Conservation (phyloP, 2,329 filamentous ascomycete genomes). For the Pseudocercospora crystallina region DNA sequence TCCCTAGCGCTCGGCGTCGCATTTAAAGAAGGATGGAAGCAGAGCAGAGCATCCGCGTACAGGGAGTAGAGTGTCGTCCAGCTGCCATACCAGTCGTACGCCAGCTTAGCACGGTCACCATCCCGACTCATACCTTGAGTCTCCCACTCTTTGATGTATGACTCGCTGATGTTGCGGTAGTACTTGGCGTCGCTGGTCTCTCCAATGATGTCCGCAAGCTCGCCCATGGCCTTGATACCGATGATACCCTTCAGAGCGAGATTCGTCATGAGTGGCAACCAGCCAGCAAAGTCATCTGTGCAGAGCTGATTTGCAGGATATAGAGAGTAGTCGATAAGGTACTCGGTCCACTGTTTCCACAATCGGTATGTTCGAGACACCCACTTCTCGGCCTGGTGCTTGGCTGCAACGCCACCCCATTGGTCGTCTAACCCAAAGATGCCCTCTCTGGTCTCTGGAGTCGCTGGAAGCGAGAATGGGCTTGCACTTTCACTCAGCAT, state of each 20-base stretch:
- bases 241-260: slow-evolving; percentile 82
- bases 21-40: slow-evolving; percentile 62
- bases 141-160: slow-evolving; percentile 73
- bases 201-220: slow-evolving; percentile 63
- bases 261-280: slow-evolving; percentile 76
- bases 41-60: slow-evolving; percentile 76
- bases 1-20: slow-evolving; percentile 13
- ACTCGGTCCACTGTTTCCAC: slow-evolving; percentile 76
- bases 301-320: slow-evolving; percentile 75
- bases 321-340: slow-evolving; percentile 72
- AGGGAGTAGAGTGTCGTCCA: slow-evolving; percentile 87
- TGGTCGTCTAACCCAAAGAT: slow-evolving; percentile 60
- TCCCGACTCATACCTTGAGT: slow-evolving; percentile 67
- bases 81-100: slow-evolving; percentile 76
- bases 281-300: slow-evolving; percentile 82
- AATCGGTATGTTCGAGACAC: slow-evolving; percentile 68
- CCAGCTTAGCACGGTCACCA: slow-evolving; percentile 71
- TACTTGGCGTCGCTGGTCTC: slow-evolving; percentile 57
- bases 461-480: slow-evolving; percentile 44
- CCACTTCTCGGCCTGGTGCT: slow-evolving; percentile 62
- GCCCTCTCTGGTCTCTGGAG: slow-evolving; percentile 50
- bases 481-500: slow-evolving; percentile 41
- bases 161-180: slow-evolving; percentile 60
- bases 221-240: slow-evolving; percentile 75
- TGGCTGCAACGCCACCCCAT: slow-evolving; percentile 57